Conservation (phyloP, 1,284 basidiomycete species). For the Xanthoconium separans region DNA sequence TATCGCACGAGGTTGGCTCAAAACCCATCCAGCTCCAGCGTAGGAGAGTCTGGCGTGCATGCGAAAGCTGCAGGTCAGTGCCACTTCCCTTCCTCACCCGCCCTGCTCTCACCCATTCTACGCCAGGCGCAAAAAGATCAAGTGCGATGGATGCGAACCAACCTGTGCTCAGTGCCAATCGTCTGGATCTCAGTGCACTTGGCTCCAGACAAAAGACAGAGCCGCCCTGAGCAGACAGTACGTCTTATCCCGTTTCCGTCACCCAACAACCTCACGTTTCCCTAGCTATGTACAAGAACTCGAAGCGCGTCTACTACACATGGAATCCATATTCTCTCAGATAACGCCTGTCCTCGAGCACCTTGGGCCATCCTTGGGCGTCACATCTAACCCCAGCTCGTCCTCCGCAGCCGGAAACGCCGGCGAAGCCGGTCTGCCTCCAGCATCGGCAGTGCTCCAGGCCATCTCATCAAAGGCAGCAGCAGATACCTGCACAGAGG, state of each 20-base stretch:
- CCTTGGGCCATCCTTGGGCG: conserved; percentile 52
- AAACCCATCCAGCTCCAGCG: conserved; percentile 76
- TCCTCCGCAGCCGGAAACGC: conserved; percentile 32
- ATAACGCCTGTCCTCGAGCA: conserved; percentile 74
- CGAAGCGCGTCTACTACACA: conserved; percentile 77
- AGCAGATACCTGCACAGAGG: conserved; percentile 31
- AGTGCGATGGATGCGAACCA: conserved; percentile 82
- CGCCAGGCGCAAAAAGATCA: conserved; percentile 81
- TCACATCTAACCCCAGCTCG: conserved; percentile 32
- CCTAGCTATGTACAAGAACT: conserved; percentile 83
- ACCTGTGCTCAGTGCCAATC: conserved; percentile 77
- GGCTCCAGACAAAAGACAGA: conserved; percentile 84
- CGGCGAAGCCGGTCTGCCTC: conserved; percentile 32
- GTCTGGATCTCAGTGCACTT: conserved; percentile 74
- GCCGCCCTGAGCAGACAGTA: conserved; percentile 83
- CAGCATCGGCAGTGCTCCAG: conserved; percentile 41
- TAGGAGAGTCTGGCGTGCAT: conserved; percentile 77
- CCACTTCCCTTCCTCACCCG: conserved; percentile 19
- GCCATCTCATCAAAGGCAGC: conserved; percentile 43
- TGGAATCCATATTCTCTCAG: conserved; percentile 78
- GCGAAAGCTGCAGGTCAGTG: conserved; percentile 79
- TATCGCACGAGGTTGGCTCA: conserved; percentile 51
- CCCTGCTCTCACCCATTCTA: conserved; percentile 22
- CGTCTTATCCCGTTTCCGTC: conserved; percentile 32
- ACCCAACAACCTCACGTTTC: conserved; percentile 20